A percentile compares a stretch with the other conserved stretches of the same genome.
phyloP scores from a whole-genome alignment of 176 grass and related monocot genomes.

The Pontederia paniculata region DNA sequence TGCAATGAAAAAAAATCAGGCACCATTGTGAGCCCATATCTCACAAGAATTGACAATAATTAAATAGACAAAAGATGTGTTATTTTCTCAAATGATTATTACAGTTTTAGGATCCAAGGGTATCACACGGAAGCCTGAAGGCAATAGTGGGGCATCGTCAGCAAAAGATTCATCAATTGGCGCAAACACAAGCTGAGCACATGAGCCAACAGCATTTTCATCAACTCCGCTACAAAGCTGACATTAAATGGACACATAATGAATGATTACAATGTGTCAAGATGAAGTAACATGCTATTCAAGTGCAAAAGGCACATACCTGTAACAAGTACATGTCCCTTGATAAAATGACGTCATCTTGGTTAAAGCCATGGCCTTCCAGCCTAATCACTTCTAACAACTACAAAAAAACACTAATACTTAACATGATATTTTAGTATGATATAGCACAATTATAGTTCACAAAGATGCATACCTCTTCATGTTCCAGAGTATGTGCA shows the following conservation, averaged over 20 bases:
- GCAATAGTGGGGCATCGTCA: constrained; percentile 68
- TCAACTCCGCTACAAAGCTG: constrained; percentile 83
- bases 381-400: constrained; percentile 86
- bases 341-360: constrained; percentile 62
- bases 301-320: constrained; percentile 21
- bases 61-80: no score
- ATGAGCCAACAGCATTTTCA: constrained; percentile 57
- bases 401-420: constrained; percentile 19
- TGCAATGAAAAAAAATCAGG: no score
- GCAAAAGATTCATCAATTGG: constrained; percentile 92
- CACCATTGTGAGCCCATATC: no score
- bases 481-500: constrained; percentile 67
- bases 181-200: constrained; percentile 87
- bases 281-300: not conserved
- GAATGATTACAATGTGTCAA: not conserved
- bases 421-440: not conserved
- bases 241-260: not conserved
- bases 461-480: constrained; percentile 44
- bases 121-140: constrained; percentile 85
- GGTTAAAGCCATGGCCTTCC: constrained; percentile 74
- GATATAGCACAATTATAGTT: not conserved
- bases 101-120: constrained; percentile 60
- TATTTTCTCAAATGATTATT: no score
- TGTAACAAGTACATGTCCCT: constrained; percentile 82
- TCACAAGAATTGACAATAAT: not conserved